Conservation (phyloP, 495 filamentous ascomycete species). For the Neohortaea acidophila region DNA sequence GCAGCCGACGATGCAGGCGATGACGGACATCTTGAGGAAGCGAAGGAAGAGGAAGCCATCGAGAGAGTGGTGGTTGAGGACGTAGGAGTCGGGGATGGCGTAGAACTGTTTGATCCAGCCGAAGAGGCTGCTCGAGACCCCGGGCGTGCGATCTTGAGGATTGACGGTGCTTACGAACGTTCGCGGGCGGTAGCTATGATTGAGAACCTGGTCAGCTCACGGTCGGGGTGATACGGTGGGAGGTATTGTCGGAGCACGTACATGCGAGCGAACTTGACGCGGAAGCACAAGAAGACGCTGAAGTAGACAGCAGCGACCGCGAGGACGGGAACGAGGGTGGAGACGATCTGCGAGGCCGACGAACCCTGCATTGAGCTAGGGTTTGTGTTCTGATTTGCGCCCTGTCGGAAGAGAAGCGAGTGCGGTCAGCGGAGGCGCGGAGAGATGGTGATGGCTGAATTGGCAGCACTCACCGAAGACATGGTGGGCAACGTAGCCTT, state of each 20-base stretch:
- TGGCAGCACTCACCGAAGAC: too few species aligned
- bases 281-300: slow-evolving; percentile 59
- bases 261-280: slow-evolving; percentile 52
- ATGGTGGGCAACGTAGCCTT: too few species aligned
- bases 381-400: slow-evolving; percentile 3
- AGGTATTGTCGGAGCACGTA: too few species aligned
- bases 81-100: slow-evolving; percentile 66
- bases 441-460: too few species aligned
- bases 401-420: too few species aligned
- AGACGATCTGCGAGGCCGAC: slow-evolving; percentile 44
- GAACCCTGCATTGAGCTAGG: too few species aligned
- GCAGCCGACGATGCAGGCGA: slow-evolving; percentile 29
- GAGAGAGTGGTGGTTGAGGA: slow-evolving; percentile 77
- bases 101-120: slow-evolving; percentile 66
- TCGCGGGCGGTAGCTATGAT: slow-evolving; percentile 43
- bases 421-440: too few species aligned
- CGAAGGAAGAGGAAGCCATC: slow-evolving; percentile 42
- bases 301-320: slow-evolving; percentile 51
- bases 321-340: slow-evolving; percentile 55
- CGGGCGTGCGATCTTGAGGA: slow-evolving; percentile 49
- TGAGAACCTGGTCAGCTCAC: too few species aligned
- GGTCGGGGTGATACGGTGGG: too few species aligned
- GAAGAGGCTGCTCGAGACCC: slow-evolving; percentile 51
- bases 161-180: slow-evolving; percentile 67
- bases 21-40: slow-evolving; percentile 27